Percentiles rank a stretch among this genome's conserved stretches.
phyloP scores from a whole-genome alignment of 495 filamentous ascomycete genomes.

The Neurospora pannonica region DNA sequence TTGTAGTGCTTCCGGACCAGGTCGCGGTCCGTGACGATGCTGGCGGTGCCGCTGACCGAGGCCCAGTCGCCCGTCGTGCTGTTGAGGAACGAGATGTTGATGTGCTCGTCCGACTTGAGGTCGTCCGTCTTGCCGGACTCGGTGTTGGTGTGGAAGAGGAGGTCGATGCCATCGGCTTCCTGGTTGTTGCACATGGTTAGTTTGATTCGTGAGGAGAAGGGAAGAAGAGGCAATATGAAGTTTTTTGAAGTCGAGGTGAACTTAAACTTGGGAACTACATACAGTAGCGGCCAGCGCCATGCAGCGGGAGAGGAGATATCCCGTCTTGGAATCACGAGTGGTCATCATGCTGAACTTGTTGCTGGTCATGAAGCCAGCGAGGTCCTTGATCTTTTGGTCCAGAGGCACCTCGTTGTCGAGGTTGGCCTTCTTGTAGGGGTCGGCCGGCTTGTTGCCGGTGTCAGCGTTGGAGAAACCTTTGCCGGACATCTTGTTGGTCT shows the following conservation, averaged over 20 bases:
- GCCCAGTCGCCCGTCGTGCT: slow-evolving; percentile 60
- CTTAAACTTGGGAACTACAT: slow-evolving; percentile 11
- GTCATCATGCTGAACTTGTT: slow-evolving; percentile 77
- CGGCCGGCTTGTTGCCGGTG: slow-evolving; percentile 47
- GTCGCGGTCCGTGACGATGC: slow-evolving; percentile 56
- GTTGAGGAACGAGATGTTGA: slow-evolving; percentile 83
- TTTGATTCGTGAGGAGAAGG: not conserved
- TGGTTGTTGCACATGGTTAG: slow-evolving; percentile 15
- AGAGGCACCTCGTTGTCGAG: slow-evolving; percentile 49
- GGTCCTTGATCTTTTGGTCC: slow-evolving; percentile 70
- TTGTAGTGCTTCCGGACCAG: slow-evolving; percentile 72
- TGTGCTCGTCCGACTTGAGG: slow-evolving; percentile 58
- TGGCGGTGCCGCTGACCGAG: slow-evolving; percentile 64
- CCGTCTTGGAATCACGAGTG: slow-evolving; percentile 47
- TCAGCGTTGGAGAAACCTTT: slow-evolving; percentile 46
- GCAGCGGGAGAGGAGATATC: slow-evolving; percentile 65
- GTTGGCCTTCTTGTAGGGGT: slow-evolving; percentile 77
- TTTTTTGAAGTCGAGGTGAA: not conserved
- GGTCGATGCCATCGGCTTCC: slow-evolving; percentile 73
- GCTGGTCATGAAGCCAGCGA: slow-evolving; percentile 54
- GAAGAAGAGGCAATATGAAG: too few relatives aligned
- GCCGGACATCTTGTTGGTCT: slow-evolving; percentile 16
- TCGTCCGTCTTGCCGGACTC: slow-evolving; percentile 89
- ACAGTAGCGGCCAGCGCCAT: slow-evolving; percentile 89
- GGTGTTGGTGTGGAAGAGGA: slow-evolving; percentile 90